These are phyloP conservation scores for Rhododendron vialii DNA, from an alignment of 148 eudicot species.

Conservation along the genomic window DNA sequence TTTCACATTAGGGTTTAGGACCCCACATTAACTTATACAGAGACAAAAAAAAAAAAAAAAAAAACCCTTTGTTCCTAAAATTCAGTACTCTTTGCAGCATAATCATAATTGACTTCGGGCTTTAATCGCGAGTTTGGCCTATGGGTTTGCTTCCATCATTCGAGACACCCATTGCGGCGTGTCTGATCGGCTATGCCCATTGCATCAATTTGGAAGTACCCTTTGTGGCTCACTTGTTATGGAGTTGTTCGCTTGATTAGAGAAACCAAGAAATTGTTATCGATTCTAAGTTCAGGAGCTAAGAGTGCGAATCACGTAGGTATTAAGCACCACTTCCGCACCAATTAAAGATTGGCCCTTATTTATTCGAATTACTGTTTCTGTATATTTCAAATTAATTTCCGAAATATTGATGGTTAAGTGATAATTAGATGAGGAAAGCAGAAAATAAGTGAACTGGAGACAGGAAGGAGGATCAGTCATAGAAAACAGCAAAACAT, in stretches of 20 bases:
- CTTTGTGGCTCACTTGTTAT: background rate
- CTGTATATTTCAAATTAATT: background rate
- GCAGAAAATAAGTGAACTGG: no score
- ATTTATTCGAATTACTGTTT: background rate
- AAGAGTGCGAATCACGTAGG: background rate
- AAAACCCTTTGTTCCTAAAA: no score
- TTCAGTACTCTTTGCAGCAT: background rate
- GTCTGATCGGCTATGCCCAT: background rate
- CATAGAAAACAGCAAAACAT: background rate
- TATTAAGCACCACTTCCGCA: background rate
- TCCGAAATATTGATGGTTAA: no score
- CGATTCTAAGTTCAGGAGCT: background rate
- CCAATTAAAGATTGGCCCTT: background rate
- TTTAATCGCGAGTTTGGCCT: background rate
- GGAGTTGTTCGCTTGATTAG: background rate
- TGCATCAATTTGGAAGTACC: background rate
- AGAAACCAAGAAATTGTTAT: background rate
- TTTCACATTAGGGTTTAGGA: background rate
- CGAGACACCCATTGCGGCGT: background rate
- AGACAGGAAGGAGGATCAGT: no score
- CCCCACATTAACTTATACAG: background rate
- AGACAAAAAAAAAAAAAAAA: no score
- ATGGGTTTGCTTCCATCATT: background rate
- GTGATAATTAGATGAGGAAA: no score
- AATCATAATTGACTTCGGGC: background rate